phyloP scores from a whole-genome alignment of 768 basidiomycete genomes.

The Neoboletus brunneissimus region DNA sequence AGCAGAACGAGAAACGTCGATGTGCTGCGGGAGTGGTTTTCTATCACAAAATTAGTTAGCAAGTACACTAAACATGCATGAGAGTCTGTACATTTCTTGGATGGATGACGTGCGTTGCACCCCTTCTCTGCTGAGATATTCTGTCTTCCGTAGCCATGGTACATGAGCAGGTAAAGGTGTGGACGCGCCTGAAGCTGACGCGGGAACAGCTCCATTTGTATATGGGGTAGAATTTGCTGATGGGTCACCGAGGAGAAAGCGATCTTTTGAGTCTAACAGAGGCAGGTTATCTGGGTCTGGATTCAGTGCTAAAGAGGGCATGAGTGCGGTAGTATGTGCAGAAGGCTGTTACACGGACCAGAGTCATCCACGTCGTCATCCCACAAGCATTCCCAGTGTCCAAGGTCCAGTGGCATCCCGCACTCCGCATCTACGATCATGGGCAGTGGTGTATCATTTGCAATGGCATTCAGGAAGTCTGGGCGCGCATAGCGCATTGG shows the following conservation, averaged over 20 bases:
- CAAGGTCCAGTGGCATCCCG: slow-evolving; percentile 93
- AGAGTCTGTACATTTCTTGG: slow-evolving; percentile 54
- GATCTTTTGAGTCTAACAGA: slow-evolving; percentile 69
- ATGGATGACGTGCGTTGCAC: slow-evolving; percentile 39
- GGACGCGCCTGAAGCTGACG: slow-evolving; percentile 38
- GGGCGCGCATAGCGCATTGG: slow-evolving; percentile 84
- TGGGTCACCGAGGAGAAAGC: slow-evolving; percentile 70
- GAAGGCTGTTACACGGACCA: slow-evolving; percentile 39
- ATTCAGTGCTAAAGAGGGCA: slow-evolving; percentile 47
- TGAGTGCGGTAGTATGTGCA: not conserved
- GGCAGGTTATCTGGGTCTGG: slow-evolving; percentile 61
- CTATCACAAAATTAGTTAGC: slow-evolving; percentile 27
- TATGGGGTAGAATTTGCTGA: slow-evolving; percentile 44
- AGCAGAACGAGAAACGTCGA: slow-evolving; percentile 72
- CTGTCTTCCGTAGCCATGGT: slow-evolving; percentile 90
- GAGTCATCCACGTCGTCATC: slow-evolving; percentile 72
- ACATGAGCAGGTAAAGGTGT: slow-evolving; percentile 60
- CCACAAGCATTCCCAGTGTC: slow-evolving; percentile 80
- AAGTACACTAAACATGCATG: not conserved
- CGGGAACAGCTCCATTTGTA: slow-evolving; percentile 36
- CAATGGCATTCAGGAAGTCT: slow-evolving; percentile 78
- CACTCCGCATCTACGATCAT: slow-evolving; percentile 97
- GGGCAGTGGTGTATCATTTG: slow-evolving; percentile 78
- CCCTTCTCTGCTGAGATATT: slow-evolving; percentile 74
- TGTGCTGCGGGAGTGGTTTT: slow-evolving; percentile 47